Percentiles rank a stretch among this genome's conserved stretches.
Conservation (phyloP, 2,329 filamentous ascomycete genomes). For the Huntiella abstrusa region DNA sequence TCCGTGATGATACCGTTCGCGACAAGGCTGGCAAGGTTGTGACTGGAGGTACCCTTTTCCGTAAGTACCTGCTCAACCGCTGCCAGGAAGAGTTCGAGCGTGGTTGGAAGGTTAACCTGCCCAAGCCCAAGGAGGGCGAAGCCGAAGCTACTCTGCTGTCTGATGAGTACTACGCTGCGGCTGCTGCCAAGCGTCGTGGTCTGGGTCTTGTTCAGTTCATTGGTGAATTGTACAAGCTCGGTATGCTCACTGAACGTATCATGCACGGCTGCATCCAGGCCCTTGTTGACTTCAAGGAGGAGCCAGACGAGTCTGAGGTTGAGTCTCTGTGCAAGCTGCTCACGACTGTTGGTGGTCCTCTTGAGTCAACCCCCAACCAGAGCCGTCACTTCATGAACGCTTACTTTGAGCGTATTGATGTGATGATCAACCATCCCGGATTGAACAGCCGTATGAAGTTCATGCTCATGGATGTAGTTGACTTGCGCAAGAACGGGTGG, state of each 20-base stretch:
- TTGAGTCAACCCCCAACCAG: constrained; percentile 54
- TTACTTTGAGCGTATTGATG: constrained; percentile 79
- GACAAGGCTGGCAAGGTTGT: constrained; percentile 82
- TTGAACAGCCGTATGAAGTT: constrained; percentile 79
- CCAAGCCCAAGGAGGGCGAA: constrained; percentile 25
- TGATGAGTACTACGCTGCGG: constrained; percentile 89
- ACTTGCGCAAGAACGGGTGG: constrained; percentile 65
- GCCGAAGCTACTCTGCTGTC: constrained; percentile 55
- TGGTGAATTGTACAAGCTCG: constrained; percentile 94
- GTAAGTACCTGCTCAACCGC: constrained; percentile 94
- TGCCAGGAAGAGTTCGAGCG: constrained; percentile 98
- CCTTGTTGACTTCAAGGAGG: constrained; percentile 76
- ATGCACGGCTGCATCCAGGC: constrained; percentile 99
- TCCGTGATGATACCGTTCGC: constrained; percentile 84
- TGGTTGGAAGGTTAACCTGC: constrained; percentile 51
- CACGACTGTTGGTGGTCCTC: constrained; percentile 72
- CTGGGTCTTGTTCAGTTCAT: constrained; percentile 98
- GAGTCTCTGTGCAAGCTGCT: constrained; percentile 90
- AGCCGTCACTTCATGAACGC: constrained; percentile 57
- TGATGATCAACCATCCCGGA: constrained; percentile 60
- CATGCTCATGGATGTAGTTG: constrained; percentile 90
- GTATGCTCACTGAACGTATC: constrained; percentile 96
- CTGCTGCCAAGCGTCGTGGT: constrained; percentile 87
- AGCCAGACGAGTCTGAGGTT: constrained; percentile 82
- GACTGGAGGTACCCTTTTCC: constrained; percentile 82